phyloP scores from a whole-genome alignment of 1,139 yeast genomes.

The Magnusiomyces magnusii region DNA sequence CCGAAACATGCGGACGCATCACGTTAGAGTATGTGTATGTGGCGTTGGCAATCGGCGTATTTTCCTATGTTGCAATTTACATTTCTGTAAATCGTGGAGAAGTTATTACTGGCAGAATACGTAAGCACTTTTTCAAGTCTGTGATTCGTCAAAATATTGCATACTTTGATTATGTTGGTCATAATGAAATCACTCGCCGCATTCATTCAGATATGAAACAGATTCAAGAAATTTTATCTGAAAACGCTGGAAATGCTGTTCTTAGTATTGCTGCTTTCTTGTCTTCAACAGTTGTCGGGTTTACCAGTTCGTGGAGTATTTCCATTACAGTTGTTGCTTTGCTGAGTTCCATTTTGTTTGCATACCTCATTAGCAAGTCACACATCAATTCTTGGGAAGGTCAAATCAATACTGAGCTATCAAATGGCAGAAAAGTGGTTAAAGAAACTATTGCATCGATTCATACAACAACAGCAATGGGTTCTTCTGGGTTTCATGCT shows the following conservation, averaged over 20 bases:
- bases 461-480: constrained; percentile 39
- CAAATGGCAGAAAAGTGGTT: constrained; percentile 21
- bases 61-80: constrained; percentile 31
- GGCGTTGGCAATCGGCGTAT: constrained; percentile 34
- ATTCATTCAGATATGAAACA: constrained; percentile 38
- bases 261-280: constrained; percentile 36
- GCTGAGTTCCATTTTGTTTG: constrained; percentile 29
- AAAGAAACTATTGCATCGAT: constrained; percentile 29
- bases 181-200: constrained; percentile 40
- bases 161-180: constrained; percentile 39
- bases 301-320: constrained; percentile 36
- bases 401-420: background rate
- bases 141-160: constrained; percentile 39
- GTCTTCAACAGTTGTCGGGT: constrained; percentile 37
- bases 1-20: constrained; percentile 28
- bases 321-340: constrained; percentile 35
- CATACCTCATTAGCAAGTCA: constrained; percentile 27
- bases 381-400: constrained; percentile 22
- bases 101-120: constrained; percentile 37
- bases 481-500: constrained; percentile 35
- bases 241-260: constrained; percentile 37
- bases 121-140: constrained; percentile 35
- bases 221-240: constrained; percentile 41
- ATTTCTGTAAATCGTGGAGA: constrained; percentile 38
- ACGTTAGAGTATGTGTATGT: constrained; percentile 36